Conservation (phyloP, 73 alveolate genomes). For the Blepharisma stoltei region DNA sequence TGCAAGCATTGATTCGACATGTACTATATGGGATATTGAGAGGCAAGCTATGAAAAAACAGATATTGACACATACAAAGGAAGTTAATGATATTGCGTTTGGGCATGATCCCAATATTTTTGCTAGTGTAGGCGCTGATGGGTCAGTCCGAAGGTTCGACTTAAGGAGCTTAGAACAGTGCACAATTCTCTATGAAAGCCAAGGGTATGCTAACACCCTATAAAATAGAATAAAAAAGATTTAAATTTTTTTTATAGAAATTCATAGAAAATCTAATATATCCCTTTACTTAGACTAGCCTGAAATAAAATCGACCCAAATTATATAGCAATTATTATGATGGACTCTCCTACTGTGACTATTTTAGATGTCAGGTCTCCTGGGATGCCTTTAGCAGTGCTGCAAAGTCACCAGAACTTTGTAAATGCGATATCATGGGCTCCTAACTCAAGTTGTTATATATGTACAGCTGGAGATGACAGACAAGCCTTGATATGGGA, state of each 20-base stretch:
- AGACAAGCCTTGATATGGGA: conserved; percentile 88
- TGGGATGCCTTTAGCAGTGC: conserved; percentile 82
- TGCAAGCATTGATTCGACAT: conserved; percentile 95
- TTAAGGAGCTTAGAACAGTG: conserved; percentile 80
- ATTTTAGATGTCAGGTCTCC: conserved; percentile 86
- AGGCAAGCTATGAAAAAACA: conserved; percentile 84
- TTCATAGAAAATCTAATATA: too few species aligned
- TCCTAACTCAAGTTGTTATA: conserved; percentile 89
- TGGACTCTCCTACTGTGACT: conserved; percentile 79
- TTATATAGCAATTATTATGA: conserved; percentile 90
- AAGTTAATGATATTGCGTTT: conserved; percentile 94
- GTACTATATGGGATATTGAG: conserved; percentile 98
- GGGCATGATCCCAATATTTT: conserved; percentile 78
- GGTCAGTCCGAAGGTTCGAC: conserved; percentile 94
- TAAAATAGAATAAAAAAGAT: too few species aligned
- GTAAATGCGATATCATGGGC: conserved; percentile 97
- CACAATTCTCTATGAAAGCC: conserved; percentile 88
- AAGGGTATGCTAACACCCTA: too few species aligned
- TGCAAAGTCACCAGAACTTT: conserved; percentile 81
- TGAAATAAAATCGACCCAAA: conserved; percentile 88
- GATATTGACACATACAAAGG: conserved; percentile 97
- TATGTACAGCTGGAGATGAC: conserved; percentile 97
- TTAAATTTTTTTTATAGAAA: too few species aligned
- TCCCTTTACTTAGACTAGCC: conserved; percentile 75
- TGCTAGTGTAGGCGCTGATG: conserved; percentile 97